These are phyloP conservation scores for Aquilaria yunnanensis DNA, from an alignment of 345 rosid species.

Conservation along the genomic window DNA sequence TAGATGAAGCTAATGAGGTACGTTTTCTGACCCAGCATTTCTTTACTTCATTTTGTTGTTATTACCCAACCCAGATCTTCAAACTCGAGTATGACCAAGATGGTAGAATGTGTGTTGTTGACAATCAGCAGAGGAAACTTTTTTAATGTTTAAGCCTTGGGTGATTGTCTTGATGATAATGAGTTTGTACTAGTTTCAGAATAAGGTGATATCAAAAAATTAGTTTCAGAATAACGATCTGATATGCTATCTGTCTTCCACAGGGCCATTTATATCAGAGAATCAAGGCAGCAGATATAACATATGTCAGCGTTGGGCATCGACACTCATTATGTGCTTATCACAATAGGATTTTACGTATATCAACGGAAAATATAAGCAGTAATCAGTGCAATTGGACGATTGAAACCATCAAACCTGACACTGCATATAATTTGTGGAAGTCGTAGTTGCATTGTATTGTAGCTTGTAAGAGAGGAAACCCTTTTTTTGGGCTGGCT, in stretches of 20 bases:
- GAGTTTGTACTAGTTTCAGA: neutral
- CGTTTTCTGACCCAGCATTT: neutral
- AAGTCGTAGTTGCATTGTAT: slow-evolving; percentile 19
- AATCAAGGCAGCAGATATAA: slow-evolving; percentile 67
- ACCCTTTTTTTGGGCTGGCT: too few relatives aligned
- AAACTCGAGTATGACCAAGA: neutral
- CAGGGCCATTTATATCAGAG: slow-evolving; percentile 69
- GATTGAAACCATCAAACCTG: slow-evolving; percentile 29
- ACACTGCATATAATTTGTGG: slow-evolving; percentile 19
- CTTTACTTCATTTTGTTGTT: neutral
- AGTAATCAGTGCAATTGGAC: slow-evolving; percentile 44
- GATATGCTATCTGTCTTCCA: slow-evolving; percentile 8
- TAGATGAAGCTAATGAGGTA: slow-evolving; percentile 95
- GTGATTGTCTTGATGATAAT: neutral
- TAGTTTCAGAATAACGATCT: neutral
- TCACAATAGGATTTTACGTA: slow-evolving; percentile 47
- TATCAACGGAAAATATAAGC: slow-evolving; percentile 47
- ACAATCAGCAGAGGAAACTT: neutral
- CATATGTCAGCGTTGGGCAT: slow-evolving; percentile 86
- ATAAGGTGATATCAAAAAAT: too few relatives aligned
- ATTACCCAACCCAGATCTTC: neutral
- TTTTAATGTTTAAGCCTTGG: neutral
- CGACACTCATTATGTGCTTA: slow-evolving; percentile 55
- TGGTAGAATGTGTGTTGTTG: neutral
- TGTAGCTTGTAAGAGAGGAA: too few relatives aligned